These are phyloP conservation scores for Alisma plantagoaquatica DNA, from an alignment of 106 monocot species.

Conservation along the genomic window DNA sequence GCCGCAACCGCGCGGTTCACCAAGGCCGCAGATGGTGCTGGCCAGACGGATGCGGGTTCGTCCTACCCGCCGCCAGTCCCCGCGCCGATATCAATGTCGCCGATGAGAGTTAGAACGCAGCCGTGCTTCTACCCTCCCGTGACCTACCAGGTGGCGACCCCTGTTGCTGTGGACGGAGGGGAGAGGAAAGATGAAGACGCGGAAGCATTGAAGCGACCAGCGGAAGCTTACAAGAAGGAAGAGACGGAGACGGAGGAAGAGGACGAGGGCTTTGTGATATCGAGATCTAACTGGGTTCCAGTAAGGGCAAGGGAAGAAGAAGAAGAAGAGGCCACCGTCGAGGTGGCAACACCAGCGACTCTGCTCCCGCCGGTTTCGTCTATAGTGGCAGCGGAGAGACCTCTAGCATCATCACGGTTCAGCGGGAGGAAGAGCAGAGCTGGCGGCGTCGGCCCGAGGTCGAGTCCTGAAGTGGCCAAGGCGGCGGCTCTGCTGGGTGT, in stretches of 20 bases:
- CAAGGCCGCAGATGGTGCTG: neutral
- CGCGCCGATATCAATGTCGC: too few relatives aligned
- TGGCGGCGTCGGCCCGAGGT: too few relatives aligned
- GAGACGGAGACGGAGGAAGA: neutral
- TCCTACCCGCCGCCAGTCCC: neutral
- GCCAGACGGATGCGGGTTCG: too few relatives aligned
- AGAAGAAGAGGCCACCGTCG: neutral
- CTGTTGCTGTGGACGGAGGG: neutral
- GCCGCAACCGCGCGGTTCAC: neutral
- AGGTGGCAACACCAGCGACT: too few relatives aligned
- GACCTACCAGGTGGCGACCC: neutral
- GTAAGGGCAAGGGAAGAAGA: neutral
- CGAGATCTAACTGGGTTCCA: neutral
- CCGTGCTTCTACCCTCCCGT: neutral
- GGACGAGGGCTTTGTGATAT: neutral
- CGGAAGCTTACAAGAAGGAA: neutral
- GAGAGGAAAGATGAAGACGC: neutral
- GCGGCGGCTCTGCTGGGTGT: neutral
- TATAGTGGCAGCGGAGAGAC: neutral
- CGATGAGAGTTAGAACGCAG: too few relatives aligned
- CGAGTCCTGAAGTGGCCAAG: too few relatives aligned
- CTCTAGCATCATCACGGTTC: neutral
- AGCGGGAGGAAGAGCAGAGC: constrained; percentile 1
- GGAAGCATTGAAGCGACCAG: neutral
- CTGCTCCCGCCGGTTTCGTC: neutral